Base-by-base conservation (phyloP, 805 yeast species). In the Spathaspora boniae region DNA sequence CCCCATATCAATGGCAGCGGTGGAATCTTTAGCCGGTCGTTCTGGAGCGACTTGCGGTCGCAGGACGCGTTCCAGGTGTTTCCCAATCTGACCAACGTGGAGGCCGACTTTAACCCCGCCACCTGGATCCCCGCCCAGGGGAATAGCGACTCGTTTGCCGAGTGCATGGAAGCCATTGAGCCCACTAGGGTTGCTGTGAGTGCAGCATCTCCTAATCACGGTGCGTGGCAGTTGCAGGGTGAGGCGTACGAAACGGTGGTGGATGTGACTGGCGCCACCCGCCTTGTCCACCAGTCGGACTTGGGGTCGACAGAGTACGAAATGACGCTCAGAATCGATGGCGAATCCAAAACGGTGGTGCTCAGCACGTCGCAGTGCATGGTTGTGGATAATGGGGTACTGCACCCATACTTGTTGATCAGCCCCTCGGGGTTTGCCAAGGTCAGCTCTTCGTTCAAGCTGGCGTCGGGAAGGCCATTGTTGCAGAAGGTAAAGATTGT, bases 351-450 rank as follows among this genome's bases (percentile, higher is more conserved):
- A 18, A 31, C 18, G 4, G 58, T 54, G 2, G 37, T 38, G 2
- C 51, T 70, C 34, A 56, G 56, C 29, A 50, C 68, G 0, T 65
- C 68, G 16, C 72, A 70, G 31, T 68, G 74, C 43, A 66, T 70
- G 9, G 40, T 70, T 5, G 74, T 68, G 18, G 56, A 60, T 25
- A 44, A 51, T 9, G 50, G 46, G 3, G 16, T 20, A n/a, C 48
- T 43, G 9, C 53, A 54, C 25, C 72, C 74, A 4, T 70, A 69
- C 34, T 26, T 69, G 2, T 46, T 70, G 27, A 27, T 70, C 4
- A 68, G 56, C 36, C 56, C 59, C n/a, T 41, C 65, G 2, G 76
- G 65, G 0, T 40, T 49, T 9, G 51, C 60, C 2, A 58, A 56
- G 20, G 40, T 69, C 12, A 38, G 49, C 31, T 33, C 36, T n/a